phyloP scores from a whole-genome alignment of 768 basidiomycete species.

The Boletus pseudo-olivaceus region DNA sequence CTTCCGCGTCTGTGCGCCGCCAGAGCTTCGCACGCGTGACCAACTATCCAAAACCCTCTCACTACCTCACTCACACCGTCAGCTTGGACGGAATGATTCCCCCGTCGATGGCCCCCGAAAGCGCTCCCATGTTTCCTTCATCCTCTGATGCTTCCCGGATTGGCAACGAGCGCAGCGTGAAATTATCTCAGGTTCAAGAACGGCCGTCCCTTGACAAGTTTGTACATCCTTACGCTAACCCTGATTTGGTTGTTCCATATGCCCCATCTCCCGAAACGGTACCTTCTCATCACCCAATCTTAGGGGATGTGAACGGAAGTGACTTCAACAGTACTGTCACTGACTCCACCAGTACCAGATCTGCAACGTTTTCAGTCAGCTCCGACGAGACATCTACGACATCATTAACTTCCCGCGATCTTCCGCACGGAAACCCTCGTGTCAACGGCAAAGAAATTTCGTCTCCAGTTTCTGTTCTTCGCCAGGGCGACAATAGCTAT shows the following conservation, averaged over 20 bases:
- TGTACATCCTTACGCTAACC: slow-evolving; percentile 79
- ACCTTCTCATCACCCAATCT: slow-evolving; percentile 28
- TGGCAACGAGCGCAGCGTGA: slow-evolving; percentile 8
- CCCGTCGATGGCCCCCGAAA: slow-evolving; percentile 1
- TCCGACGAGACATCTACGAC: slow-evolving; percentile 33
- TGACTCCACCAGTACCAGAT: slow-evolving; percentile 39
- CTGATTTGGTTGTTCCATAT: slow-evolving; percentile 51
- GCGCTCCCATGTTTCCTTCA: slow-evolving; percentile 2
- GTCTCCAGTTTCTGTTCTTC: slow-evolving; percentile 45
- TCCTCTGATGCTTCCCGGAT: slow-evolving; percentile 11
- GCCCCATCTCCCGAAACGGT: slow-evolving; percentile 29
- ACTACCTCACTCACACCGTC: slow-evolving; percentile 7
- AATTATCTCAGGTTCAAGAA: slow-evolving; percentile 31
- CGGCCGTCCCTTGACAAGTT: slow-evolving; percentile 33
- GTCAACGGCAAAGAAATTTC: slow-evolving; percentile 54
- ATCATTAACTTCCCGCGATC: slow-evolving; percentile 22
- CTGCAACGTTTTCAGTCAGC: slow-evolving; percentile 33
- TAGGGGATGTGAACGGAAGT: slow-evolving; percentile 39
- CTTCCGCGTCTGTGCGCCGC: slow-evolving; percentile 26
- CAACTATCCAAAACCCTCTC: slow-evolving; percentile 7
- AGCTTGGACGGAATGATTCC: slow-evolving; percentile 8
- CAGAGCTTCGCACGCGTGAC: slow-evolving; percentile 39
- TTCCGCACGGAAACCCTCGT: slow-evolving; percentile 15
- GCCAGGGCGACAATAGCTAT: slow-evolving; percentile 25
- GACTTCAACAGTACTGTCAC: slow-evolving; percentile 55